Evolutionary conservation across 2,329 filamentous ascomycete species (phyloP).

Genomic region (Trichoderma sp.): DNA sequence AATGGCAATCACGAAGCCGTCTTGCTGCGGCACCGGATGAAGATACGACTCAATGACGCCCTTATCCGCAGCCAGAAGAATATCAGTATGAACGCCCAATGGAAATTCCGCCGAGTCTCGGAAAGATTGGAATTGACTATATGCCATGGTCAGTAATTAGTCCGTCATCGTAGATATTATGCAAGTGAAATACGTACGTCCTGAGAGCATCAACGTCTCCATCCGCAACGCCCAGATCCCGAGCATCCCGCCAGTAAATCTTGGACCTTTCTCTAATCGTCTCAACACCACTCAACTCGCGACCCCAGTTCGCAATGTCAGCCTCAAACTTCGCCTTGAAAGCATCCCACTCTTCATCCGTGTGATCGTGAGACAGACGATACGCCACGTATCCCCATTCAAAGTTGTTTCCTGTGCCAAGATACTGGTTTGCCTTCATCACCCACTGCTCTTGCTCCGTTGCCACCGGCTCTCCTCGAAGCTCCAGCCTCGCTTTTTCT

Average conservation of each 20-base stretch:
- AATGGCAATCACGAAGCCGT: slow-evolving; percentile 25
- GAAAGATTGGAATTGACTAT: neutral
- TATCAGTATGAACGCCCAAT: neutral
- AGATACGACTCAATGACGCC: slow-evolving; percentile 28
- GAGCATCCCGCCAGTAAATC: slow-evolving; percentile 26
- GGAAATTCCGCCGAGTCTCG: neutral
- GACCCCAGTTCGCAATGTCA: slow-evolving; percentile 29
- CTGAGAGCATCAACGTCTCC: slow-evolving; percentile 25
- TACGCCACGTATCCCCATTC: slow-evolving; percentile 28
- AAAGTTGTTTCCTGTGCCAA: neutral
- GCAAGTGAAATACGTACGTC: slow-evolving; percentile 20
- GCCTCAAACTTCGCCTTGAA: slow-evolving; percentile 29
- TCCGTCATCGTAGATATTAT: neutral
- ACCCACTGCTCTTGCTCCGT: slow-evolving; percentile 3
- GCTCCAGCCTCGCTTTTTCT: slow-evolving; percentile 12
- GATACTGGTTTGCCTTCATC: neutral
- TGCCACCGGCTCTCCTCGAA: slow-evolving; percentile 19
- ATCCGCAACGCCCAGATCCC: slow-evolving; percentile 21
- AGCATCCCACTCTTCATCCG: slow-evolving; percentile 25
- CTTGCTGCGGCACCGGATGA: slow-evolving; percentile 13
- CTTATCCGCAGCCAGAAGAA: slow-evolving; percentile 27
- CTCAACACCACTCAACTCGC: slow-evolving; percentile 11
- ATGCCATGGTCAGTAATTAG: neutral
- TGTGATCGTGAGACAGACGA: slow-evolving; percentile 23
- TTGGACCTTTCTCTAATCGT: slow-evolving; percentile 21